Evolutionary conservation across 2,329 filamentous ascomycete genomes (phyloP).

Genomic region (Colletotrichum ledebouriae): DNA sequence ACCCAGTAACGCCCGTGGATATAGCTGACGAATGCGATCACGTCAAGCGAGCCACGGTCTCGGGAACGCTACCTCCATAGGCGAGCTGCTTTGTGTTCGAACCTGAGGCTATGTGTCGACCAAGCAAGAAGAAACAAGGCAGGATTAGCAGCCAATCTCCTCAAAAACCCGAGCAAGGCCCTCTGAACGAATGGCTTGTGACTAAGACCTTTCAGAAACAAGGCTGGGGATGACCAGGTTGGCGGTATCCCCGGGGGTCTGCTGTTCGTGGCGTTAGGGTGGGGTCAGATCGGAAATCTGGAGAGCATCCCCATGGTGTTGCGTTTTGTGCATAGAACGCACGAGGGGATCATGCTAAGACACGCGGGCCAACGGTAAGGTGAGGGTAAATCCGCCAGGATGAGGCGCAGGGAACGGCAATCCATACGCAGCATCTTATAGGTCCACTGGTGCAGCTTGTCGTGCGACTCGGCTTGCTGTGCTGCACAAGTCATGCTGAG

Average conservation of each 20-base stretch:
- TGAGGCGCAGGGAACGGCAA: slow-evolving; percentile 9
- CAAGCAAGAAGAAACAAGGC: slow-evolving; percentile 1
- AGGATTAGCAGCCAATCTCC: slow-evolving; percentile 13
- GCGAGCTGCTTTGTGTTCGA: slow-evolving; percentile 10
- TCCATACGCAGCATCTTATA: slow-evolving; percentile 2
- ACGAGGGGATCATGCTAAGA: slow-evolving; percentile 11
- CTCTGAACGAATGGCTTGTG: slow-evolving; percentile 10
- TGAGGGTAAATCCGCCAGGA: slow-evolving; percentile 14
- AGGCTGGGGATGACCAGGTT: slow-evolving; percentile 31
- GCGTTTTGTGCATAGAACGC: slow-evolving; percentile 16
- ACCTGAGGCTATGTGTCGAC: slow-evolving; percentile 1
- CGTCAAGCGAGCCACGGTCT: slow-evolving; percentile 21
- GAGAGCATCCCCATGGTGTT: slow-evolving; percentile 37
- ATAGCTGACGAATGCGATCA: not conserved
- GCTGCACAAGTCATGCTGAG: slow-evolving; percentile 26
- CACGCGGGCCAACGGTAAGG: slow-evolving; percentile 3
- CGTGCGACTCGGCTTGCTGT: slow-evolving; percentile 33
- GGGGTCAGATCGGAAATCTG: slow-evolving; percentile 34
- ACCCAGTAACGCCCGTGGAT: not conserved
- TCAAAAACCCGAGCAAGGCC: slow-evolving; percentile 2
- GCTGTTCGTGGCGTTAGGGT: slow-evolving; percentile 28
- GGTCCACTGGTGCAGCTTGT: slow-evolving; percentile 18
- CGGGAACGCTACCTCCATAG: slow-evolving; percentile 22
- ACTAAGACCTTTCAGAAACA: slow-evolving; percentile 28
- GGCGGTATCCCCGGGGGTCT: slow-evolving; percentile 35